A percentile compares a stretch with the other conserved stretches of the same genome.
These are phyloP conservation scores for Mycena chlorophos DNA, from an alignment of 768 basidiomycete species.

Conservation along the genomic window DNA sequence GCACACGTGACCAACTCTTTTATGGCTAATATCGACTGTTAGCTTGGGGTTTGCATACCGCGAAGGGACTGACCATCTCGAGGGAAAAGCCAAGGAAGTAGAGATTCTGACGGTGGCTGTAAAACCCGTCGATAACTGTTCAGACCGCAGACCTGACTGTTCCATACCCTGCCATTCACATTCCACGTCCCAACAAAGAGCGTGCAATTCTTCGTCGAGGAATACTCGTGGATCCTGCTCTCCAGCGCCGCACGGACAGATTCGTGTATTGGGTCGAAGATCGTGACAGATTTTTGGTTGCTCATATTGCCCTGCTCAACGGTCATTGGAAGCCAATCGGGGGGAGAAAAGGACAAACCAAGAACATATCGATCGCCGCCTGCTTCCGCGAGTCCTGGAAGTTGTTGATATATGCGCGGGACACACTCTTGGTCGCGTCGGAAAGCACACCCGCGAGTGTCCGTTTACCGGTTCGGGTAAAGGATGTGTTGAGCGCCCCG, in stretches of 20 bases:
- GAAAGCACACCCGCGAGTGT: slow-evolving; percentile 90
- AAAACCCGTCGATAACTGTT: background rate
- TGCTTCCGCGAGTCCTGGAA: slow-evolving; percentile 97
- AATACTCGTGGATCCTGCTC: slow-evolving; percentile 79
- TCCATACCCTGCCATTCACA: slow-evolving; percentile 79
- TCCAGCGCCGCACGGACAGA: slow-evolving; percentile 72
- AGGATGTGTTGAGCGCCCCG: slow-evolving; percentile 92
- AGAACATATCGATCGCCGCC: slow-evolving; percentile 89
- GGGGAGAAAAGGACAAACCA: slow-evolving; percentile 52
- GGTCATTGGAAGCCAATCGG: slow-evolving; percentile 7
- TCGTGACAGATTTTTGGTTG: slow-evolving; percentile 81
- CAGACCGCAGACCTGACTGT: background rate
- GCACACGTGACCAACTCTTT: slow-evolving; percentile 47
- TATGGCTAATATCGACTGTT: slow-evolving; percentile 29
- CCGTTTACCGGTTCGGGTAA: slow-evolving; percentile 91
- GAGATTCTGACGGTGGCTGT: slow-evolving; percentile 71
- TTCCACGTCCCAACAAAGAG: slow-evolving; percentile 96
- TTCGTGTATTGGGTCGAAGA: slow-evolving; percentile 94
- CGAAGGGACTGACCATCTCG: slow-evolving; percentile 56
- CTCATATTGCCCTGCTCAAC: slow-evolving; percentile 81
- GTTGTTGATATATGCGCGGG: slow-evolving; percentile 95
- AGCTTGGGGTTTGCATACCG: background rate
- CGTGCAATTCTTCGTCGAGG: slow-evolving; percentile 65
- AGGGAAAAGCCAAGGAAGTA: slow-evolving; percentile 91
- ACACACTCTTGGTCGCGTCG: slow-evolving; percentile 95